Evolutionary conservation across 1,139 yeast species (phyloP).

Genomic region (Scheffersomyces stambukii): DNA sequence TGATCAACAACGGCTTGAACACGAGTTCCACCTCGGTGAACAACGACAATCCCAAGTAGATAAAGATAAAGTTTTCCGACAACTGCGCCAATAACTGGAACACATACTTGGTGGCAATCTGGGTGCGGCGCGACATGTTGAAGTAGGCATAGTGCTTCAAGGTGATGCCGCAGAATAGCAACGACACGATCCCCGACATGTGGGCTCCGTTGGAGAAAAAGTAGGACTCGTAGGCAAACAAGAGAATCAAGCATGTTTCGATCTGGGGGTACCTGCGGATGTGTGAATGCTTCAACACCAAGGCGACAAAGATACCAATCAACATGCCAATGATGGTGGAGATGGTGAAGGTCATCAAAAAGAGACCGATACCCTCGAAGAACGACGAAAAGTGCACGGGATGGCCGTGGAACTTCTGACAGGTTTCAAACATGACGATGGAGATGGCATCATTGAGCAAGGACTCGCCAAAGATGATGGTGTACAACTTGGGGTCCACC

Average conservation of each 20-base stretch:
- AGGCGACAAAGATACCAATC: conserved; percentile 84
- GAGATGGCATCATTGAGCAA: conserved; percentile 95
- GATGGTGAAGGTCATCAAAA: conserved; percentile 88
- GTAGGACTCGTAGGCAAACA: conserved; percentile 93
- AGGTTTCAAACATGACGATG: conserved; percentile 98
- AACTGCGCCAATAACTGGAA: conserved; percentile 92
- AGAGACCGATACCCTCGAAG: conserved; percentile 91
- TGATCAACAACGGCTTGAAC: conserved; percentile 87
- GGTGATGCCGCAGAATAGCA: conserved; percentile 93
- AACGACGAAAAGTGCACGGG: conserved; percentile 67
- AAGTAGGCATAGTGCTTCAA: conserved; percentile 94
- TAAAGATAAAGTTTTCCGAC: conserved; percentile 94
- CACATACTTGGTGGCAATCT: conserved; percentile 90
- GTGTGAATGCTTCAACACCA: conserved; percentile 87
- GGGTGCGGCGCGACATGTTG: conserved; percentile 96
- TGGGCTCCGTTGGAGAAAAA: conserved; percentile 98
- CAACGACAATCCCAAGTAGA: conserved; percentile 87
- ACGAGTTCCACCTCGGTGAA: conserved; percentile 95
- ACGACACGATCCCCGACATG: conserved; percentile 97
- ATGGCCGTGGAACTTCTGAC: conserved; percentile 93
- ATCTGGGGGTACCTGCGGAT: conserved; percentile 92
- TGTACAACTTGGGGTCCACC: conserved; percentile 95
- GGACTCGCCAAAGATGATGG: conserved; percentile 96
- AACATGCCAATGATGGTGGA: conserved; percentile 88
- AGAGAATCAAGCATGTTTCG: conserved; percentile 86